phyloP scores from a whole-genome alignment of 495 filamentous ascomycete genomes.

The Trichoderma reesei region DNA sequence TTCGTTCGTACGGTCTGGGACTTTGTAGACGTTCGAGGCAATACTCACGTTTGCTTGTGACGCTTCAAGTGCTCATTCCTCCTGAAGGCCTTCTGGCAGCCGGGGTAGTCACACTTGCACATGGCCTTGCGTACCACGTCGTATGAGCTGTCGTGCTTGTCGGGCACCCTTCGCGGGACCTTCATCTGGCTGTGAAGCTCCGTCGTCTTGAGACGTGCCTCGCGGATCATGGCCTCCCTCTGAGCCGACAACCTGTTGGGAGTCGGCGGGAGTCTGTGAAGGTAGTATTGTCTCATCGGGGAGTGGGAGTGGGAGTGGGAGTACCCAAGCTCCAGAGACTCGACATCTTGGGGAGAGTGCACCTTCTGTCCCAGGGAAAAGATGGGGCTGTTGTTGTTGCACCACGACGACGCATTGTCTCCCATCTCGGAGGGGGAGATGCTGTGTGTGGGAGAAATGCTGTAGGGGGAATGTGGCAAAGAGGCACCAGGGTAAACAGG shows the following conservation, averaged over 20 bases:
- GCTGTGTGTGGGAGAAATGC: slow-evolving; percentile 8
- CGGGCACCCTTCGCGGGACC: slow-evolving; percentile 3
- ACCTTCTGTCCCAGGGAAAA: slow-evolving; percentile 12
- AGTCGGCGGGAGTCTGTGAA: background rate
- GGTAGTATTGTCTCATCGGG: slow-evolving; percentile 10
- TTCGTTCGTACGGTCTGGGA: background rate
- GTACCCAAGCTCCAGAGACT: background rate
- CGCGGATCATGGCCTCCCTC: slow-evolving; percentile 19
- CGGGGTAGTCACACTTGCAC: slow-evolving; percentile 22
- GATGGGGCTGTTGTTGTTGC: slow-evolving; percentile 18
- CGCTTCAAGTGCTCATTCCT: slow-evolving; percentile 56
- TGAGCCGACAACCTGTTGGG: background rate
- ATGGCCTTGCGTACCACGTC: slow-evolving; percentile 17
- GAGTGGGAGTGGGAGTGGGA: slow-evolving; percentile 1
- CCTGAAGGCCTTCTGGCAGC: slow-evolving; percentile 42
- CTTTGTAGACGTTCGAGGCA: background rate
- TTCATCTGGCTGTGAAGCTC: slow-evolving; percentile 21
- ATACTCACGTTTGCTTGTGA: slow-evolving; percentile 45
- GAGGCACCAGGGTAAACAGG: background rate
- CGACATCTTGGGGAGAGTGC: background rate
- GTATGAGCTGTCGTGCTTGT: slow-evolving; percentile 5
- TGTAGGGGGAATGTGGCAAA: background rate
- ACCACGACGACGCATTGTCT: slow-evolving; percentile 18
- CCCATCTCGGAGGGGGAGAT: slow-evolving; percentile 14
- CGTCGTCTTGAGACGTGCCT: slow-evolving; percentile 23